A percentile compares a stretch with the other conserved stretches of the same genome.
Conservation (phyloP, 345 rosid genomes). For the Noccaea bulbosa region DNA sequence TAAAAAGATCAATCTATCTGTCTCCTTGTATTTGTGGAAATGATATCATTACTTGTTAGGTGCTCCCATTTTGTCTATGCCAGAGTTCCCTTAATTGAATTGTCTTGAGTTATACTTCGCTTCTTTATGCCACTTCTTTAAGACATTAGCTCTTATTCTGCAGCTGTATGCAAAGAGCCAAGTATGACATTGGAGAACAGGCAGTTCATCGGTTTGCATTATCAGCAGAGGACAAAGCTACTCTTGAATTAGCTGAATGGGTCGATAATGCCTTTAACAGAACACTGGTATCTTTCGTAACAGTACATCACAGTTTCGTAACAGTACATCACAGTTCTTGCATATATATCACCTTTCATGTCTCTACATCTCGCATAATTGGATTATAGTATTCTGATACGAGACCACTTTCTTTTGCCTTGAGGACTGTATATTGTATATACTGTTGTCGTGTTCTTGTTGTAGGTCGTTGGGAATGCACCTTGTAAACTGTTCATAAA, state of each 20-base stretch:
- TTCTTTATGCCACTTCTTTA: slow-evolving; percentile 13
- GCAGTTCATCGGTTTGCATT: slow-evolving; percentile 88
- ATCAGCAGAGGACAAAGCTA: slow-evolving; percentile 96
- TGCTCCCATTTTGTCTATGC: slow-evolving; percentile 16
- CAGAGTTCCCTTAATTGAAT: slow-evolving; percentile 12
- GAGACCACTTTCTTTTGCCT: slow-evolving; percentile 15
- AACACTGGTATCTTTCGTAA: slow-evolving; percentile 61
- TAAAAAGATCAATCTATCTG: slow-evolving; percentile 14
- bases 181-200: slow-evolving; percentile 94
- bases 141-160: slow-evolving; percentile 38
- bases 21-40: slow-evolving; percentile 6
- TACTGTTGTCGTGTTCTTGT: slow-evolving; percentile 10
- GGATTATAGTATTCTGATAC: slow-evolving; percentile 16
- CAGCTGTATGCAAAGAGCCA: slow-evolving; percentile 97
- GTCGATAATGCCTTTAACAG: slow-evolving; percentile 76
- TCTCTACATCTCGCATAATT: slow-evolving; percentile 4
- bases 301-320: slow-evolving; percentile 35
- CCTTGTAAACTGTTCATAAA: slow-evolving; percentile 17
- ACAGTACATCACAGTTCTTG: slow-evolving; percentile 33
- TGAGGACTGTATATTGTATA: slow-evolving; percentile 20
- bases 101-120: slow-evolving; percentile 4
- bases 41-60: slow-evolving; percentile 16
- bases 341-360: slow-evolving; percentile 19
- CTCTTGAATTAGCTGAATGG: slow-evolving; percentile 97
- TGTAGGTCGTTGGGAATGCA: slow-evolving; percentile 10